Percentiles rank a stretch among this genome's conserved stretches.
These are phyloP conservation scores for Mucor saturninus DNA, from an alignment of 371 early-diverging fungal genomes.

Conservation along the genomic window DNA sequence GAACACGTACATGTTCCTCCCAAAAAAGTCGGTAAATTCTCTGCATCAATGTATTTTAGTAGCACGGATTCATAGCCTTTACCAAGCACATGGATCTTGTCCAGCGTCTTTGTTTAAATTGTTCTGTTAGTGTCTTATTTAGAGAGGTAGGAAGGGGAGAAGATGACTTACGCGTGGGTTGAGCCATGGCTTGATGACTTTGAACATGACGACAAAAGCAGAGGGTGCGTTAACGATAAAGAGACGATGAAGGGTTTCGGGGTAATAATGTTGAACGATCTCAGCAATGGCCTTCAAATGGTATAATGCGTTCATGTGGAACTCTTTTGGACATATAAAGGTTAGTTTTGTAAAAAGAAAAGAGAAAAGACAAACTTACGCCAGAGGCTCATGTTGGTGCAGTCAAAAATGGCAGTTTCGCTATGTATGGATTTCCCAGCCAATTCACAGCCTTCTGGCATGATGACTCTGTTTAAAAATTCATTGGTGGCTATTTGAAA, in stretches of 20 bases:
- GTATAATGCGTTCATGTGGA: conserved; percentile 74
- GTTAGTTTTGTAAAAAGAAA: background rate
- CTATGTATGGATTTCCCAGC: conserved; percentile 70
- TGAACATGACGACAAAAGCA: conserved; percentile 79
- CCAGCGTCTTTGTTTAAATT: conserved; percentile 49
- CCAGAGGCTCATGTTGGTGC: conserved; percentile 71
- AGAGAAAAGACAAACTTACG: conserved; percentile 43
- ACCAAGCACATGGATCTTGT: conserved; percentile 76
- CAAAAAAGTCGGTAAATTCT: conserved; percentile 73
- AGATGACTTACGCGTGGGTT: conserved; percentile 57
- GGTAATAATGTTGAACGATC: conserved; percentile 79
- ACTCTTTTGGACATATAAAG: conserved; percentile 42
- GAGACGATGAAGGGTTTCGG: conserved; percentile 76
- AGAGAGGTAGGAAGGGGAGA: background rate
- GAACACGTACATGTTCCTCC: conserved; percentile 79
- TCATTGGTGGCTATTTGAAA: conserved; percentile 78
- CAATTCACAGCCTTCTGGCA: conserved; percentile 69
- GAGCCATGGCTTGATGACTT: conserved; percentile 74
- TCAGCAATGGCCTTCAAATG: conserved; percentile 73
- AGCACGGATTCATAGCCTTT: conserved; percentile 62
- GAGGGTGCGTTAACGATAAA: conserved; percentile 83
- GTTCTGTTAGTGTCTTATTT: background rate
- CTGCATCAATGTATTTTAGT: conserved; percentile 70
- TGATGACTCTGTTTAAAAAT: conserved; percentile 68
- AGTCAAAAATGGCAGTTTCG: conserved; percentile 83